Evolutionary conservation across 2,329 filamentous ascomycete genomes (phyloP).

Genomic region (Aspergillus pseudoviridinutans): DNA sequence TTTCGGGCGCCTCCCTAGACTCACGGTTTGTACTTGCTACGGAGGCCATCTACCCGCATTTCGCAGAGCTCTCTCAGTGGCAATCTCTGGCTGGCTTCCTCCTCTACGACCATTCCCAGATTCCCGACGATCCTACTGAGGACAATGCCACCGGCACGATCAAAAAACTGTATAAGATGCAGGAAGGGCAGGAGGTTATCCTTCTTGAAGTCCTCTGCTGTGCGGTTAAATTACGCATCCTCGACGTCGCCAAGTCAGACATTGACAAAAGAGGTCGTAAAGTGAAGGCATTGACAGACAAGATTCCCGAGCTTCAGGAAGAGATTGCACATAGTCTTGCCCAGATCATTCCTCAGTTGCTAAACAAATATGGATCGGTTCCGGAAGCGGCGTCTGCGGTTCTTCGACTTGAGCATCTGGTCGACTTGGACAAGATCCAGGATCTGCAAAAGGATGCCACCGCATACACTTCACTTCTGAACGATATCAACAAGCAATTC

Average conservation of each 20-base stretch:
- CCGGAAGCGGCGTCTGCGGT: constrained; percentile 83
- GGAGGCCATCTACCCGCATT: constrained; percentile 77
- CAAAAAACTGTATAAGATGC: constrained; percentile 68
- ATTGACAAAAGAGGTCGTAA: constrained; percentile 53
- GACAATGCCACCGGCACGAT: constrained; percentile 61
- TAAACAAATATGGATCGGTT: constrained; percentile 91
- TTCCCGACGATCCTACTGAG: constrained; percentile 50
- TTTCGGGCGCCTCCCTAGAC: constrained; percentile 65
- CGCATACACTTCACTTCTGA: constrained; percentile 73
- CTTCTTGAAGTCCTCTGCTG: constrained; percentile 83
- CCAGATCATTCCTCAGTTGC: constrained; percentile 71
- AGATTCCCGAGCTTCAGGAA: constrained; percentile 67
- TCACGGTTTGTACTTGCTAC: constrained; percentile 83
- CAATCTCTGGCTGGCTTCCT: constrained; percentile 85
- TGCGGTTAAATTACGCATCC: constrained; percentile 70
- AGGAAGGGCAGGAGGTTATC: constrained; percentile 73
- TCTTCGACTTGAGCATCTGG: constrained; percentile 76
- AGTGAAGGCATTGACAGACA: constrained; percentile 57
- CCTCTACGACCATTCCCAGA: constrained; percentile 79
- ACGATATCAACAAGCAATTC: constrained; percentile 93
- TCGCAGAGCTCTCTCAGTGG: constrained; percentile 81
- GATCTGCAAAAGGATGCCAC: constrained; percentile 82
- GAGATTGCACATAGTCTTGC: constrained; percentile 74
- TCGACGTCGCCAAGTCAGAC: constrained; percentile 60
- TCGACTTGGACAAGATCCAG: constrained; percentile 84